Conservation (phyloP, 345 rosid species). For the Brassica carinata region DNA sequence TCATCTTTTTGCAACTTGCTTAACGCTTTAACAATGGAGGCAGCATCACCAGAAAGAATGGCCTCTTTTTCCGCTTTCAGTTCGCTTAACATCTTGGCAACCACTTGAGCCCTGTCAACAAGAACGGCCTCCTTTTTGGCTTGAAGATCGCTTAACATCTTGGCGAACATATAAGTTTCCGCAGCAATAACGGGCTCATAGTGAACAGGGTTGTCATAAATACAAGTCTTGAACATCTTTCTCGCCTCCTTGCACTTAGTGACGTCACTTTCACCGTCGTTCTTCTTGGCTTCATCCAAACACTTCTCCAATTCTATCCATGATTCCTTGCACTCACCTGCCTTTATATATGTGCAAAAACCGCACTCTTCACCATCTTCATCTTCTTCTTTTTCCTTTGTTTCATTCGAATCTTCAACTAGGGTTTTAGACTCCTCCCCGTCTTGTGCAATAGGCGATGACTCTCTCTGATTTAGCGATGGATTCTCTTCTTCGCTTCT, state of each 20-base stretch:
- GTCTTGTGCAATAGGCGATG: not conserved
- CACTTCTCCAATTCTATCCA: not conserved
- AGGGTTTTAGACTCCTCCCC: constrained; percentile 2
- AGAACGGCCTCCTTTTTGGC: not conserved
- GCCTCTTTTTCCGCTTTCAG: not conserved
- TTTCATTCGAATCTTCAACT: not conserved
- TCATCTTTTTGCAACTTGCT: not conserved
- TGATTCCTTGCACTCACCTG: constrained; percentile 1
- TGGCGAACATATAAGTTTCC: not conserved
- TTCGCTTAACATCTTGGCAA: not conserved
- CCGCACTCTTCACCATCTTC: not conserved
- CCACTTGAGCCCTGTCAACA: not conserved
- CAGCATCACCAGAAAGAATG: not conserved
- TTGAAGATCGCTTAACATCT: not conserved
- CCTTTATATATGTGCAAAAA: not conserved
- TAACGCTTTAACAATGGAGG: not conserved
- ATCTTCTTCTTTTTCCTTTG: not conserved
- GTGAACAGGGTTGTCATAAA: not conserved
- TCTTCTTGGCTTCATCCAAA: not conserved
- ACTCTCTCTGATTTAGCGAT: not conserved
- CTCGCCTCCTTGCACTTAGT: not conserved
- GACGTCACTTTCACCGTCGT: not conserved
- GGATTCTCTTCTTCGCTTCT: not conserved
- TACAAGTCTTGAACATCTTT: not conserved
- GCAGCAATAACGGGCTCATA: not conserved